Evolutionary conservation across 257 asterid genomes (phyloP), one percentile per base, ranked within the genome.

Genomic region (Nemophila menziesii): DNA sequence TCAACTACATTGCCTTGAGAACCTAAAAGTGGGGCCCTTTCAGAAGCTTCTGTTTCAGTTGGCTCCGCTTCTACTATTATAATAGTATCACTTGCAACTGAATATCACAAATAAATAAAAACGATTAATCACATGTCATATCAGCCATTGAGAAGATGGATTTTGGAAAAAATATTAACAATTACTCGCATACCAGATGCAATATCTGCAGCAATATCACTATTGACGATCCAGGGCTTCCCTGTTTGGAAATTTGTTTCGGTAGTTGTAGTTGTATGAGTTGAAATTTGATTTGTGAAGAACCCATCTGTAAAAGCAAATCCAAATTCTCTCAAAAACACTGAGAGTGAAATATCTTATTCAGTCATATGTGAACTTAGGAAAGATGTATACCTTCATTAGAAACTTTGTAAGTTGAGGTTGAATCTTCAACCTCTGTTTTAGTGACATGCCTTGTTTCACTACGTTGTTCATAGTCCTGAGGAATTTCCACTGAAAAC

Each of bases 71-170:
- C 84, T 44, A 82, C 68, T 13, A 60, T 68, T 55, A 86, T 69
- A 52, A 66, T 60, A 0, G 86, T 65, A 42, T 77, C 77, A 60
- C 72, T 93, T 86, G 94, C 68, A 52, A 55, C 49, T 49, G 1
- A 20, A 11, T 39, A 24, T 5, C 33, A 23, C 1, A 7, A 17
- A 12, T n/a, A 10, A 12, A 41, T 41, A 41, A 2, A 9, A 5
- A 24, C 11, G 11, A 24, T 55, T 76, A n/a, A n/a, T n/a, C n/a
- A n/a, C 33, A 29, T 63, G 15, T 42, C 49, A 2, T 67, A 53
- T 9, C n/a, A n/a, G n/a, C n/a, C n/a, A n/a, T n/a, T n/a, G n/a
- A n/a, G n/a, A n/a, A n/a, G n/a, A n/a, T n/a, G n/a, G n/a, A n/a
- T n/a, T n/a, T n/a, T n/a, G n/a, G n/a, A n/a, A 17, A 12, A 10